These are phyloP conservation scores for Phytophthora sojae DNA, from an alignment of 352 stramenopile genomes.

Conservation along the genomic window DNA sequence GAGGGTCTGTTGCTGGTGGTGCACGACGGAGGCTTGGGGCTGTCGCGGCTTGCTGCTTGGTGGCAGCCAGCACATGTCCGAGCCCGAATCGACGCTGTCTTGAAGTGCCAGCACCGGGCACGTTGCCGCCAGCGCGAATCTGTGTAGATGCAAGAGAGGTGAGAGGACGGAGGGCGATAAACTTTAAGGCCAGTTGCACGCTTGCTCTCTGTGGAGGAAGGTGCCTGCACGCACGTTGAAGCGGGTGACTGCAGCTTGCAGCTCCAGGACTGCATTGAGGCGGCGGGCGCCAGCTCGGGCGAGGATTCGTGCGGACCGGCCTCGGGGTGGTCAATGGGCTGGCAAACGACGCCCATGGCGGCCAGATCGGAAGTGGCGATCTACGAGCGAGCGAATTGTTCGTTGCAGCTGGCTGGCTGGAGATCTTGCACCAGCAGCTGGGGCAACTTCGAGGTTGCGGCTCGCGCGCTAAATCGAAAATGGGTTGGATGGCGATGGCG, in stretches of 20 bases:
- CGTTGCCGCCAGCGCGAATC: constrained; percentile 16
- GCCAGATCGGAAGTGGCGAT: constrained; percentile 11
- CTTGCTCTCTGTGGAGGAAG: background rate
- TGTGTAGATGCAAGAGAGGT: constrained; percentile 17
- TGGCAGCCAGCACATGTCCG: constrained; percentile 4
- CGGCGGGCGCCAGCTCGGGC: constrained; percentile 26
- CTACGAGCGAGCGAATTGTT: background rate
- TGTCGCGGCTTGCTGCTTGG: constrained; percentile 5
- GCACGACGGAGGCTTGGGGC: constrained; percentile 8
- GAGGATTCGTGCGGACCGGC: constrained; percentile 19
- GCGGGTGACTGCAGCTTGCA: constrained; percentile 22
- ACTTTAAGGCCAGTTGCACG: constrained; percentile 20
- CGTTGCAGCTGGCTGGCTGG: constrained; percentile 1
- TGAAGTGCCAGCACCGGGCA: constrained; percentile 29
- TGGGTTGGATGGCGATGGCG: constrained; percentile 31
- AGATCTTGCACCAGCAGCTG: constrained; percentile 17
- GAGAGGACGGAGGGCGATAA: constrained; percentile 12
- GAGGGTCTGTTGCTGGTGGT: constrained; percentile 11
- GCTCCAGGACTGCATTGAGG: constrained; percentile 37
- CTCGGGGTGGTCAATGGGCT: constrained; percentile 29
- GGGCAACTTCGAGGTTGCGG: constrained; percentile 19
- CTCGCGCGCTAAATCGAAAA: constrained; percentile 9
- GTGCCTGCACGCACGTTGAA: constrained; percentile 21
- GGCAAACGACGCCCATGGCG: constrained; percentile 35
- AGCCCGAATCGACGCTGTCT: constrained; percentile 15